Evolutionary conservation across 805 yeast species (phyloP), one percentile per base, ranked within the genome.

Genomic region (Maudiozyma saulgeensis): DNA sequence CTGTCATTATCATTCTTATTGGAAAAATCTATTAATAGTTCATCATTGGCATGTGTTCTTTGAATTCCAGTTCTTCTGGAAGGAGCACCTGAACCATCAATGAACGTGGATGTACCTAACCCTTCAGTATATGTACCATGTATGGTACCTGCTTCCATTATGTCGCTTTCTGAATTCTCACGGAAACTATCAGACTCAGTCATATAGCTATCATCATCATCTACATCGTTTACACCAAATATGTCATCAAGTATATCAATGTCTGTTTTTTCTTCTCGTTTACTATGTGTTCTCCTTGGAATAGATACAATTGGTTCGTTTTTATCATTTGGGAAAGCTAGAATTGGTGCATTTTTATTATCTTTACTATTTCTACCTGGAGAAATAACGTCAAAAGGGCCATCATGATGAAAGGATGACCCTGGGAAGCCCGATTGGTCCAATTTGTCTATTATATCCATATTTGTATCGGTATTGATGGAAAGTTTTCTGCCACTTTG

Each of bases 381-480:
- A 3, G 93, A 86, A 65, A 97, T 90, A 1, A 98, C 99, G 66
- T 93, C 99, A 64, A 90, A 91, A n/a, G 99, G 99, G 6, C 99
- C 99, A 68, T 93, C 99, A 66, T 93, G 98, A 67, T 91, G 99
- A 75, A 93, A 93, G 1, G 93, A 87, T 25, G 86, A 87, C 16
- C 96, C 96, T 63, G 86, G 90, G 53, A 90, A 76, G 0, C 96
- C 97, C 8, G 97, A 89, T 43, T 89, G 97, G 66, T 91, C 99
- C 59, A 91, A 74, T 67, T 86, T 87, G 69, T 91, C 99, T 57
- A 91, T 93, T 3, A 91, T 86, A 62, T 91, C 99, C 51, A 90
- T 80, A 56, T 37, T 42, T 12, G 46, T 21, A 23, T 15, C 12
- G 6, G 15, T 9, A 28, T 28, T 28, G 12, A 28, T 6, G 12